These are phyloP conservation scores for Candolleomyces eurysporus DNA, from an alignment of 768 basidiomycete genomes.

Conservation along the genomic window DNA sequence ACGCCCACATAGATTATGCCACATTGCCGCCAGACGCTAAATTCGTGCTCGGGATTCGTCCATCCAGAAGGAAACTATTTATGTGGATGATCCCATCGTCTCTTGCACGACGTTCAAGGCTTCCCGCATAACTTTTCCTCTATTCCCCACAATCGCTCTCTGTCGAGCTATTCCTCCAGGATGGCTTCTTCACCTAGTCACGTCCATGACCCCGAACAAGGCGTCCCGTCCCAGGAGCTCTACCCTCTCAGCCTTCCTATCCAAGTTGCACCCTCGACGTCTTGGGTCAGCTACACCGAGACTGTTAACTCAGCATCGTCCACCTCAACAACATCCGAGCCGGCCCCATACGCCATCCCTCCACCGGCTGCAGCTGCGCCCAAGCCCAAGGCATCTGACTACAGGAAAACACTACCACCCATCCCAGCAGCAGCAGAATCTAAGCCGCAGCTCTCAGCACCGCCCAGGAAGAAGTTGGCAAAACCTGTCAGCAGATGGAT, in stretches of 20 bases:
- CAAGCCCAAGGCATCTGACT: neutral
- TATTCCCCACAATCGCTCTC: neutral
- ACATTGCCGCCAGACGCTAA: slow-evolving; percentile 19
- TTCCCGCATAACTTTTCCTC: slow-evolving; percentile 5
- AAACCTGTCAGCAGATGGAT: slow-evolving; percentile 54
- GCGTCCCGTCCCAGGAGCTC: slow-evolving; percentile 26
- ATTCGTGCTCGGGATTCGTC: slow-evolving; percentile 15
- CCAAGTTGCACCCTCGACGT: slow-evolving; percentile 12
- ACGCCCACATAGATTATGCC: slow-evolving; percentile 29
- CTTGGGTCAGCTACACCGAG: slow-evolving; percentile 9
- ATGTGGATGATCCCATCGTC: slow-evolving; percentile 15
- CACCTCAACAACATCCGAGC: slow-evolving; percentile 5
- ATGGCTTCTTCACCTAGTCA: slow-evolving; percentile 18
- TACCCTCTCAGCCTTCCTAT: slow-evolving; percentile 21
- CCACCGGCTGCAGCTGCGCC: neutral
- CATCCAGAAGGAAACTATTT: slow-evolving; percentile 22
- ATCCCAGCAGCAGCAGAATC: slow-evolving; percentile 3
- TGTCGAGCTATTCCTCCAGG: slow-evolving; percentile 6
- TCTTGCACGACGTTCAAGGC: slow-evolving; percentile 15
- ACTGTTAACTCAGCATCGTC: slow-evolving; percentile 11
- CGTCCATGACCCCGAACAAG: slow-evolving; percentile 39
- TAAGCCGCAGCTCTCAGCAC: neutral
- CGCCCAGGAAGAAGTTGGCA: slow-evolving; percentile 17
- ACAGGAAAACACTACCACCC: slow-evolving; percentile 1
- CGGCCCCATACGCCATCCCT: slow-evolving; percentile 4